Evolutionary conservation across 768 basidiomycete species (phyloP).

Genomic region (Cystofilobasidium bisporidii): DNA sequence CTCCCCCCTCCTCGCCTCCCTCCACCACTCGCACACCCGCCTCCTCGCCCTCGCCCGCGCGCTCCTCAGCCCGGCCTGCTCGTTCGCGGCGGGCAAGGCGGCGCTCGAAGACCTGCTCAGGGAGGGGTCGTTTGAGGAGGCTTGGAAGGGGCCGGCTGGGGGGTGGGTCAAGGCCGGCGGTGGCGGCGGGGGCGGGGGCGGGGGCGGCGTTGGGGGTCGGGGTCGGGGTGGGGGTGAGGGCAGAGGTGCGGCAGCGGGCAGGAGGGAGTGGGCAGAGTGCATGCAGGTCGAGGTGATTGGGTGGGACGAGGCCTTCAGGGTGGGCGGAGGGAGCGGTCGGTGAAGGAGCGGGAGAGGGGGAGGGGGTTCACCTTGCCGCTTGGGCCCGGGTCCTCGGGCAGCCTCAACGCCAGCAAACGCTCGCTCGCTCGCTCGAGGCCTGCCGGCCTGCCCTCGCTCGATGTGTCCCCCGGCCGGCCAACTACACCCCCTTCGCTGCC

Average conservation of each 20-base stretch:
- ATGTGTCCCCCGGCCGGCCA: too few relatives aligned
- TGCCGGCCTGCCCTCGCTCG: too few relatives aligned
- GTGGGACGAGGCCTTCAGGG: neutral
- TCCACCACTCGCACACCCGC: neutral
- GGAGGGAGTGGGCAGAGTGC: constrained; percentile 9
- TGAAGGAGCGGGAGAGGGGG: too few relatives aligned
- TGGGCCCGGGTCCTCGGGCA: too few relatives aligned
- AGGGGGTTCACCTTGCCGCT: too few relatives aligned
- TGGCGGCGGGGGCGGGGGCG: neutral
- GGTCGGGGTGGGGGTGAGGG: constrained; percentile 3
- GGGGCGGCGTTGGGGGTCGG: neutral
- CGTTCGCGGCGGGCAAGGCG: neutral
- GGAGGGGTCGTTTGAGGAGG: neutral
- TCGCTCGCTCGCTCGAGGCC: too few relatives aligned
- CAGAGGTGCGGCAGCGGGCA: constrained; percentile 4
- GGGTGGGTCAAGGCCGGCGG: neutral
- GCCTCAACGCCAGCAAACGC: too few relatives aligned
- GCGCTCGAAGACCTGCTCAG: constrained; percentile 1
- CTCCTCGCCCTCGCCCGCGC: neutral
- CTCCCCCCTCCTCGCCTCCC: neutral
- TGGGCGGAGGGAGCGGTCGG: neutral
- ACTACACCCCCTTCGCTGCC: too few relatives aligned
- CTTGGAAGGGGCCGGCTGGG: neutral
- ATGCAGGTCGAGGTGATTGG: neutral
- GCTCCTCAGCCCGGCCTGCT: neutral